These are phyloP conservation scores for Ceratocystis albifundus DNA, from an alignment of 2,329 filamentous ascomycete genomes.

Conservation along the genomic window DNA sequence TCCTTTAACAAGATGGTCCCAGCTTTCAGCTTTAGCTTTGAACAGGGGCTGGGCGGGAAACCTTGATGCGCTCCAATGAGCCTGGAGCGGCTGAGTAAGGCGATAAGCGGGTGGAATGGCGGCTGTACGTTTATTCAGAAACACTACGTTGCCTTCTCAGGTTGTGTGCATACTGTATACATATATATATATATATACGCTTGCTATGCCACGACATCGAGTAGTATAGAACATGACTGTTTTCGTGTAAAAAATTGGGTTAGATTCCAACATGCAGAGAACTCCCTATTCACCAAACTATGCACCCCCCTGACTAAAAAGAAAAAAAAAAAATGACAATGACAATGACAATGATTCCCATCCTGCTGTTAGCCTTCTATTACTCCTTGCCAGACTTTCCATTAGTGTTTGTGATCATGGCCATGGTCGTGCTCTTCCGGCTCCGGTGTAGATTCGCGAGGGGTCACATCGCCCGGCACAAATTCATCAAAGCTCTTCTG, in stretches of 20 bases:
- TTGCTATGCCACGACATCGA: no score
- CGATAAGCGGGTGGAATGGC: neutral
- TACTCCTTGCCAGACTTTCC: conserved; percentile 23
- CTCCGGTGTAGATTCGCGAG: conserved; percentile 35
- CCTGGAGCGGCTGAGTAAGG: neutral
- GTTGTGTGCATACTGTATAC: neutral
- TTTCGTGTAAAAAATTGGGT: no score
- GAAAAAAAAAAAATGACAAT: no score
- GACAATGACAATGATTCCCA: neutral
- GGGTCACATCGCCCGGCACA: conserved; percentile 54
- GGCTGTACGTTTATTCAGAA: neutral
- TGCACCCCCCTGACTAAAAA: neutral
- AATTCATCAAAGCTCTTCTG: conserved; percentile 66
- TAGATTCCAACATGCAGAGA: neutral
- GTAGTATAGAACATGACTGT: no score
- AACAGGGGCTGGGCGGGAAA: neutral
- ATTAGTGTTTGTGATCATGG: conserved; percentile 29
- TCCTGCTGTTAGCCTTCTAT: conserved; percentile 3
- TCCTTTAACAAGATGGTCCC: neutral
- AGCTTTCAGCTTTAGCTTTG: neutral
- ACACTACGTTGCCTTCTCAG: neutral
- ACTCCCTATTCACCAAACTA: conserved; percentile 8
- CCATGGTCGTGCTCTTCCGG: conserved; percentile 35
- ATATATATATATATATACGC: no score
- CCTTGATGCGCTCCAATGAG: conserved; percentile 8